Conservation (phyloP, 148 eudicot genomes). For the Agrostemma githago region DNA sequence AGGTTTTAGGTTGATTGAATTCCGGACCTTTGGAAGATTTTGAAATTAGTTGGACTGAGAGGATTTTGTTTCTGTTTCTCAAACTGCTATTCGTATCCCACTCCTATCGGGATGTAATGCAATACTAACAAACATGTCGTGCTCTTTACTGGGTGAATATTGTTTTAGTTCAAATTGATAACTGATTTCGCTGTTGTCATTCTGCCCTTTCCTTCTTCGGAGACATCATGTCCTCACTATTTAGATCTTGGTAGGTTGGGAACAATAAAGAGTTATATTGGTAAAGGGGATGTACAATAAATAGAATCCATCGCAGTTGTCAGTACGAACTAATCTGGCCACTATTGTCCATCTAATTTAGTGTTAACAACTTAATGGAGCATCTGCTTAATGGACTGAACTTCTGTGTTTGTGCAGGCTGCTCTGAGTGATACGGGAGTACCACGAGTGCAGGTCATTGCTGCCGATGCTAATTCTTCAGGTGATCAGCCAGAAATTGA, state of each 20-base stretch:
- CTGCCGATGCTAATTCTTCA: slow-evolving; percentile 40
- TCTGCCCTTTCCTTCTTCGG: background rate
- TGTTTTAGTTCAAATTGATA: background rate
- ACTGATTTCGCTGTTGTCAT: background rate
- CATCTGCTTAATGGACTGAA: background rate
- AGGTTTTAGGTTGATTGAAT: background rate
- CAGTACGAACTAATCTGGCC: background rate
- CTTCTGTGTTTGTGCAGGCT: slow-evolving; percentile 41
- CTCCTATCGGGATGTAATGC: too few species aligned
- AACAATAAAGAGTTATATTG: background rate
- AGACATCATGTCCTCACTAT: background rate
- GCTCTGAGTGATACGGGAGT: slow-evolving; percentile 82
- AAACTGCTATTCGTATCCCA: too few species aligned
- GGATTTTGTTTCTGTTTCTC: background rate
- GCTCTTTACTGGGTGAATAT: too few species aligned
- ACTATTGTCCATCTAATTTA: background rate
- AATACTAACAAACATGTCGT: too few species aligned
- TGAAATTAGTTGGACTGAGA: background rate
- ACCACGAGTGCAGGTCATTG: slow-evolving; percentile 69
- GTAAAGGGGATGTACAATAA: too few species aligned
- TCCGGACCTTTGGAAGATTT: background rate
- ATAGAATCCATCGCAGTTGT: background rate
- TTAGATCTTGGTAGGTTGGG: background rate
- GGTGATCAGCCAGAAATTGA: slow-evolving; percentile 85
- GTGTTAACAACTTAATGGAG: background rate